These are phyloP conservation scores for Pseudocercospora vitis DNA, from an alignment of 2,329 filamentous ascomycete genomes.

Conservation along the genomic window DNA sequence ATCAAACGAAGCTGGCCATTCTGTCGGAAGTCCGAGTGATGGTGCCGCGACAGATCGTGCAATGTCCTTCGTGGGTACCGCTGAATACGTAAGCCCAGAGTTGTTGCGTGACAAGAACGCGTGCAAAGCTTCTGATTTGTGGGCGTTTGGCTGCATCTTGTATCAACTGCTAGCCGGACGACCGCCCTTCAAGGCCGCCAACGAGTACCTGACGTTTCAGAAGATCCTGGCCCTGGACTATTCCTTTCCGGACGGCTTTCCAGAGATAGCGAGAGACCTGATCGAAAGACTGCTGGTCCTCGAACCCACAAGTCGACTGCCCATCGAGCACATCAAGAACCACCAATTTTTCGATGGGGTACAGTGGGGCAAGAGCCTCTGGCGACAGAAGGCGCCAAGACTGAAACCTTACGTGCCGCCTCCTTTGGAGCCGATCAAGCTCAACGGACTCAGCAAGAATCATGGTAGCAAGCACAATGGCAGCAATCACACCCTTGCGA, in stretches of 20 bases:
- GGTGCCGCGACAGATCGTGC: constrained; percentile 69
- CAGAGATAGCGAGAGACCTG: constrained; percentile 78
- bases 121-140: constrained; percentile 95
- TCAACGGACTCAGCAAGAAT: constrained; percentile 30
- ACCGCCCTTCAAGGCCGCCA: constrained; percentile 92
- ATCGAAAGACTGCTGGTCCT: constrained; percentile 87
- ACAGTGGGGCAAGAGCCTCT: constrained; percentile 77
- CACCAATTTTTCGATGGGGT: constrained; percentile 93
- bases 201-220: constrained; percentile 96
- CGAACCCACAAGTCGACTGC: constrained; percentile 79
- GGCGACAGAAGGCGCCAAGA: constrained; percentile 85
- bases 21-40: constrained; percentile 53
- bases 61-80: constrained; percentile 94
- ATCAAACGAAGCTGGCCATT: constrained; percentile 28
- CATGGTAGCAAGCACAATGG: constrained; percentile 32
- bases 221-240: constrained; percentile 96
- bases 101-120: constrained; percentile 95
- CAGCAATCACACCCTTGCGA: constrained; percentile 24
- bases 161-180: constrained; percentile 95
- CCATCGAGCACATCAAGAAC: constrained; percentile 94
- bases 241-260: constrained; percentile 87
- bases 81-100: constrained; percentile 97
- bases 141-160: constrained; percentile 98
- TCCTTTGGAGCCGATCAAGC: constrained; percentile 32
- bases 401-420: constrained; percentile 81